These are phyloP conservation scores for Glycine latifolia DNA, from an alignment of 306 rosid species.

Conservation along the genomic window DNA sequence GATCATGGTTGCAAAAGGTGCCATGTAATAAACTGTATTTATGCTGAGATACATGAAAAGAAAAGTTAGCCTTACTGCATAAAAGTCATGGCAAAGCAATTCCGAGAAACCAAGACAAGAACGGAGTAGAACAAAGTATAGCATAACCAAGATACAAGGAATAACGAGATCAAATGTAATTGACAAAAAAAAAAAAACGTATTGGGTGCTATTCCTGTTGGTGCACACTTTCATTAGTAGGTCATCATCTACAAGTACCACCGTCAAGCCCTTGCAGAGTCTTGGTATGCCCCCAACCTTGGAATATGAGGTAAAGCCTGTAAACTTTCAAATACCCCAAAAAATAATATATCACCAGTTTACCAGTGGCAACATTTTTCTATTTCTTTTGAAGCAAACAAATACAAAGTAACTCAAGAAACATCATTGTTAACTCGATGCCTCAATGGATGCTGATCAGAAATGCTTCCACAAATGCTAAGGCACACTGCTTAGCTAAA, in stretches of 20 bases:
- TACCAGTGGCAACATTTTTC: too few relatives aligned
- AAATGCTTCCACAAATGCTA: too few relatives aligned
- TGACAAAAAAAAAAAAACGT: not conserved
- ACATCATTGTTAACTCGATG: too few relatives aligned
- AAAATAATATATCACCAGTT: too few relatives aligned
- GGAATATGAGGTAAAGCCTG: too few relatives aligned
- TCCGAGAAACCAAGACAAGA: slow-evolving; percentile 19
- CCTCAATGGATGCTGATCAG: too few relatives aligned
- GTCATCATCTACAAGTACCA: not conserved
- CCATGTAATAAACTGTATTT: slow-evolving; percentile 98
- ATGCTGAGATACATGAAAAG: slow-evolving; percentile 63
- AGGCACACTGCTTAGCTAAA: too few relatives aligned
- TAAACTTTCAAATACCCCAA: too few relatives aligned
- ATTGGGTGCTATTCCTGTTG: not conserved
- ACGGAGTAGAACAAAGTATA: not conserved
- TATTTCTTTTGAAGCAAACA: too few relatives aligned
- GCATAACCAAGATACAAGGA: slow-evolving; percentile 1
- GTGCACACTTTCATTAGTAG: not conserved
- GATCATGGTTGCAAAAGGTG: slow-evolving; percentile 97
- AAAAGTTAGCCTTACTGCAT: slow-evolving; percentile 40
- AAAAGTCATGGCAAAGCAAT: slow-evolving; percentile 34
- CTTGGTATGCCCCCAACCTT: not conserved
- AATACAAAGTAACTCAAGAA: too few relatives aligned
- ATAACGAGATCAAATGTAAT: slow-evolving; percentile 8
- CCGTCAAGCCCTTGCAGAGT: not conserved